These are phyloP conservation scores for Cyberlindnera samutprakarnensis DNA, from an alignment of 805 yeast genomes.

Conservation along the genomic window DNA sequence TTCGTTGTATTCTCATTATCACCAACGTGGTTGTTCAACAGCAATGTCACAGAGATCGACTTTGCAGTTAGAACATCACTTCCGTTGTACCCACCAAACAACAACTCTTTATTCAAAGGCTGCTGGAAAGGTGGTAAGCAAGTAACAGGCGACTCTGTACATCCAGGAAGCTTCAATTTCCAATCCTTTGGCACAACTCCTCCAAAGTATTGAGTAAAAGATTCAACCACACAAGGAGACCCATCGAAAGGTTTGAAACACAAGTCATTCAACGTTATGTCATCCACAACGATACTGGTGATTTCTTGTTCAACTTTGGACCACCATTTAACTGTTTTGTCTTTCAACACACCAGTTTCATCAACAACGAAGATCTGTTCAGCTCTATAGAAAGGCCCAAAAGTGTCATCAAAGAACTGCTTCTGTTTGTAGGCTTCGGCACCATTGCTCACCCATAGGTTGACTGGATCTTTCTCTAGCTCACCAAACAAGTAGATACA, in stretches of 20 bases:
- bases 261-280: slow-evolving; percentile 45
- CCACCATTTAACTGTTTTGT: slow-evolving; percentile 83
- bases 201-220: slow-evolving; percentile 80
- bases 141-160: slow-evolving; percentile 77
- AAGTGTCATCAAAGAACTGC: slow-evolving; percentile 63
- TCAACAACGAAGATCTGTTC: slow-evolving; percentile 76
- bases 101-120: slow-evolving; percentile 64
- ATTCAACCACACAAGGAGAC: slow-evolving; percentile 70
- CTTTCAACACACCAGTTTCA: slow-evolving; percentile 61
- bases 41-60: slow-evolving; percentile 72
- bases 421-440: slow-evolving; percentile 66
- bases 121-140: slow-evolving; percentile 90
- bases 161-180: slow-evolving; percentile 44
- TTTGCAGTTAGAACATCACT: slow-evolving; percentile 48
- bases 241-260: slow-evolving; percentile 83
- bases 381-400: slow-evolving; percentile 88
- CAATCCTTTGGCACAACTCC: slow-evolving; percentile 57
- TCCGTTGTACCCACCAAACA: slow-evolving; percentile 55
- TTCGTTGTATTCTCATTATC: slow-evolving; percentile 29
- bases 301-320: slow-evolving; percentile 64
- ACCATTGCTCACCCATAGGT: slow-evolving; percentile 81
- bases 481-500: slow-evolving; percentile 44
- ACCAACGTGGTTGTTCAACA: slow-evolving; percentile 45
- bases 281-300: slow-evolving; percentile 25
- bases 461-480: slow-evolving; percentile 73